Percentiles rank a stretch among this genome's conserved stretches.
Conservation (phyloP, 1,139 yeast species). For the Magnusiomyces ingens region DNA sequence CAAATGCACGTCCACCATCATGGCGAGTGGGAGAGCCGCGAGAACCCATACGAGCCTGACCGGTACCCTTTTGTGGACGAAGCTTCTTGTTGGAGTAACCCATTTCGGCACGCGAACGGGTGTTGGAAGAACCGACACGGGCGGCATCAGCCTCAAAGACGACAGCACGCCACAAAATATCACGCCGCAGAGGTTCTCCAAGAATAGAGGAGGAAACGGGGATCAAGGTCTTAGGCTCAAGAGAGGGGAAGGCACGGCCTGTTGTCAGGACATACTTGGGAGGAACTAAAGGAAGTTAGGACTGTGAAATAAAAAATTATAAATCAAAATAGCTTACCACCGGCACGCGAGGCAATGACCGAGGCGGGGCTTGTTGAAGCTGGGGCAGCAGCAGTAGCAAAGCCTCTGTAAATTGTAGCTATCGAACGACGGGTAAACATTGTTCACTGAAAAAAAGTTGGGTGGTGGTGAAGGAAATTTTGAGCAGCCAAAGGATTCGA, state of each 20-base stretch:
- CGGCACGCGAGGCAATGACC: slow-evolving; percentile 5
- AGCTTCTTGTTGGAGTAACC: slow-evolving; percentile 81
- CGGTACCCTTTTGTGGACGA: slow-evolving; percentile 87
- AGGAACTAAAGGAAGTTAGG: slow-evolving; percentile 35
- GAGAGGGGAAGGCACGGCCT: slow-evolving; percentile 75
- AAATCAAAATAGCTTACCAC: neutral
- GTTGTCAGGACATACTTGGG: slow-evolving; percentile 78
- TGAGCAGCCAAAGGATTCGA: neutral
- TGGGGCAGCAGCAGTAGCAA: slow-evolving; percentile 5
- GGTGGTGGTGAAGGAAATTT: neutral
- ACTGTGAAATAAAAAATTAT: neutral
- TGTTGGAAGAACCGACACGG: slow-evolving; percentile 84
- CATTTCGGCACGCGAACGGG: slow-evolving; percentile 78
- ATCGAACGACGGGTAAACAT: slow-evolving; percentile 3
- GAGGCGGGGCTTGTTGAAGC: neutral
- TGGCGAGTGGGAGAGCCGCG: slow-evolving; percentile 88
- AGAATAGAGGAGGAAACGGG: slow-evolving; percentile 69
- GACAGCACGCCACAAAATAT: slow-evolving; percentile 88
- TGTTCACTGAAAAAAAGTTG: neutral
- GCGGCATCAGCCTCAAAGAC: slow-evolving; percentile 84
- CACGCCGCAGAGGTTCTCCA: slow-evolving; percentile 77
- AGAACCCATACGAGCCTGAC: slow-evolving; percentile 94
- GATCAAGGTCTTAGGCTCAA: slow-evolving; percentile 71
- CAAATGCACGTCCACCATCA: slow-evolving; percentile 87
- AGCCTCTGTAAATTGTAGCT: neutral